phyloP scores from a whole-genome alignment of 2,329 filamentous ascomycete genomes.

The Neopestalotiopsis clavispora region DNA sequence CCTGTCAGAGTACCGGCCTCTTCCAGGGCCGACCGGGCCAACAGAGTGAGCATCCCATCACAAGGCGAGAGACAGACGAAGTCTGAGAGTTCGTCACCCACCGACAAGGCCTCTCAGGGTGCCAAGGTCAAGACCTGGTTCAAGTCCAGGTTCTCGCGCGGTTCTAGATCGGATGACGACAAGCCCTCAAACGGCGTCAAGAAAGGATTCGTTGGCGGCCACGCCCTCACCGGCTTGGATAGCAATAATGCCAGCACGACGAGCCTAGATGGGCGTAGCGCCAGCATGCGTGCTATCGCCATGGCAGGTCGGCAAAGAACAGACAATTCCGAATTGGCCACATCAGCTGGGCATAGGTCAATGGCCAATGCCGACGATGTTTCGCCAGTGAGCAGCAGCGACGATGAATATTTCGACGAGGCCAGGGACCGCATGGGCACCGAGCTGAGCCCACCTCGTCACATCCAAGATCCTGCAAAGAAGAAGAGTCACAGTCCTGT shows the following conservation, averaged over 20 bases:
- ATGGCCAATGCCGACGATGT: conserved; percentile 28
- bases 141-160: conserved; percentile 56
- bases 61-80: conserved; percentile 19
- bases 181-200: conserved; percentile 28
- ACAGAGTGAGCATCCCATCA: conserved; percentile 16
- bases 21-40: background rate
- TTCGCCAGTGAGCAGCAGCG: conserved; percentile 36
- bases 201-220: conserved; percentile 56
- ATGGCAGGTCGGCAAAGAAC: conserved; percentile 44
- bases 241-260: conserved; percentile 50
- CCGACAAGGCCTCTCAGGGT: conserved; percentile 22
- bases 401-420: conserved; percentile 42
- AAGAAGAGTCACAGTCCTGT: conserved; percentile 56
- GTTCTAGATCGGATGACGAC: conserved; percentile 46
- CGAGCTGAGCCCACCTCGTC: conserved; percentile 42
- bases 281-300: conserved; percentile 52
- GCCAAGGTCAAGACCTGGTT: conserved; percentile 57
- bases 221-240: conserved; percentile 46
- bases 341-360: conserved; percentile 14
- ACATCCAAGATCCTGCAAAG: conserved; percentile 37
- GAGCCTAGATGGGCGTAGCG: conserved; percentile 46
- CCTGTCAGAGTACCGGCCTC: conserved; percentile 25
- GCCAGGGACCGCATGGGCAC: conserved; percentile 50
- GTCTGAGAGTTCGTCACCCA: conserved; percentile 23
- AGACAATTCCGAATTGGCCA: conserved; percentile 26